These are phyloP conservation scores for Chaetomiaceae sp. DNA, from an alignment of 2,329 filamentous ascomycete species.

Conservation along the genomic window DNA sequence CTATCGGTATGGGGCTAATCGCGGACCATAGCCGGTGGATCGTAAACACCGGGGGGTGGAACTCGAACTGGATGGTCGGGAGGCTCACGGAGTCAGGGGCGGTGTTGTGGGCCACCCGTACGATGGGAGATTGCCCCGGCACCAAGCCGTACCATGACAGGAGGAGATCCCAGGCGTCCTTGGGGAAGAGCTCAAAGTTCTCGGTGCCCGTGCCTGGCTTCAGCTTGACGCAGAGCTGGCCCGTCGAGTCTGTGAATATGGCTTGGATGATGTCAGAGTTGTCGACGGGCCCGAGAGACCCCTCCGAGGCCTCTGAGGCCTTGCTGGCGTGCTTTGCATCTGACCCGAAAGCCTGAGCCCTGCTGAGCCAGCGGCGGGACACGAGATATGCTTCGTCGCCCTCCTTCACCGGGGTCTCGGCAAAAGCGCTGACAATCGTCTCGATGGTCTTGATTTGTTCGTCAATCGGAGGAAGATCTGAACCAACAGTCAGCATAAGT, in stretches of 20 bases:
- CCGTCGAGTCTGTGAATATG: constrained; percentile 46
- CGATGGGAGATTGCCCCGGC: constrained; percentile 64
- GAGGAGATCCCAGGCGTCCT: constrained; percentile 76
- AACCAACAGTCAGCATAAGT: constrained; percentile 5
- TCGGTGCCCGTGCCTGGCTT: constrained; percentile 63
- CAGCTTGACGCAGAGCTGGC: constrained; percentile 64
- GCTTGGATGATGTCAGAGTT: constrained; percentile 76
- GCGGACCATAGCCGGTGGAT: constrained; percentile 72
- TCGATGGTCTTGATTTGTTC: constrained; percentile 71
- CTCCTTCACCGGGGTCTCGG: constrained; percentile 55
- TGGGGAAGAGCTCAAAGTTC: constrained; percentile 72
- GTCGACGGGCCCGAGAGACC: constrained; percentile 71
- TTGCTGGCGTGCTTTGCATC: constrained; percentile 52
- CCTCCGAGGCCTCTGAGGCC: constrained; percentile 57
- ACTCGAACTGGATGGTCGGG: constrained; percentile 73
- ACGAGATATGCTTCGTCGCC: constrained; percentile 74
- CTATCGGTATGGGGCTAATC: constrained; percentile 50
- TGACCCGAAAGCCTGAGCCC: constrained; percentile 62
- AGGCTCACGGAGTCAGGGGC: constrained; percentile 48
- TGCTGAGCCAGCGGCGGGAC: constrained; percentile 72
- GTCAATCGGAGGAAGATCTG: constrained; percentile 35
- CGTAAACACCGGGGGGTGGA: constrained; percentile 78
- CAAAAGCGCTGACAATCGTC: constrained; percentile 50
- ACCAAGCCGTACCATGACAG: constrained; percentile 76
- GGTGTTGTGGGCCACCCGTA: constrained; percentile 74